These are phyloP conservation scores for Saturnispora mendoncae DNA, from an alignment of 805 yeast genomes.

Conservation along the genomic window DNA sequence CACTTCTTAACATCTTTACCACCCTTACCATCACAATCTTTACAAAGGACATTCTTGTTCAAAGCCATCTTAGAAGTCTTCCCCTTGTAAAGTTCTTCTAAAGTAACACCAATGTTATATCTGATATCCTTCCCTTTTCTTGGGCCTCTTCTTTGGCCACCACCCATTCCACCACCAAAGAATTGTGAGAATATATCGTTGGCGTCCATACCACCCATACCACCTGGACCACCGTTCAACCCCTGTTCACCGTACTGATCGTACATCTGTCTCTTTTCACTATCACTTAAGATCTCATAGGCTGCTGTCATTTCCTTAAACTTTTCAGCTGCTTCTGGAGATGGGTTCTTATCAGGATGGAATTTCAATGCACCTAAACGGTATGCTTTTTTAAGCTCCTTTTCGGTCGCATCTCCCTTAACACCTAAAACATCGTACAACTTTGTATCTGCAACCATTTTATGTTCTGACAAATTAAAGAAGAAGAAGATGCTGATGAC, in stretches of 20 bases:
- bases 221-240: constrained; percentile 60
- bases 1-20: constrained; percentile 91
- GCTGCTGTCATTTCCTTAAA: constrained; percentile 88
- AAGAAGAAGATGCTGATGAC: neutral
- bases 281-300: constrained; percentile 78
- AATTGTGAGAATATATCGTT: constrained; percentile 52
- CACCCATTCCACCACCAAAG: constrained; percentile 48
- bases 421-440: constrained; percentile 70
- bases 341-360: constrained; percentile 78
- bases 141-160: constrained; percentile 71
- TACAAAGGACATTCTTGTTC: constrained; percentile 85
- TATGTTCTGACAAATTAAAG: constrained; percentile 11
- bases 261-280: constrained; percentile 80
- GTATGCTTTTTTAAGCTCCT: constrained; percentile 73
- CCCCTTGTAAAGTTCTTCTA: constrained; percentile 92
- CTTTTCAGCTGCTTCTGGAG: constrained; percentile 90
- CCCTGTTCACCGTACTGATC: constrained; percentile 94
- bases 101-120: constrained; percentile 74
- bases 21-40: constrained; percentile 87
- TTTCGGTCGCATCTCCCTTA: constrained; percentile 55
- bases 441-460: constrained; percentile 75
- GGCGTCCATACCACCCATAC: constrained; percentile 43
- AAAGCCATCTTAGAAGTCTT: constrained; percentile 89
- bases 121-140: constrained; percentile 84
- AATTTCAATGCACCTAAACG: constrained; percentile 71